These are phyloP conservation scores for Garcia nutans DNA, from an alignment of 345 rosid species.

Conservation along the genomic window DNA sequence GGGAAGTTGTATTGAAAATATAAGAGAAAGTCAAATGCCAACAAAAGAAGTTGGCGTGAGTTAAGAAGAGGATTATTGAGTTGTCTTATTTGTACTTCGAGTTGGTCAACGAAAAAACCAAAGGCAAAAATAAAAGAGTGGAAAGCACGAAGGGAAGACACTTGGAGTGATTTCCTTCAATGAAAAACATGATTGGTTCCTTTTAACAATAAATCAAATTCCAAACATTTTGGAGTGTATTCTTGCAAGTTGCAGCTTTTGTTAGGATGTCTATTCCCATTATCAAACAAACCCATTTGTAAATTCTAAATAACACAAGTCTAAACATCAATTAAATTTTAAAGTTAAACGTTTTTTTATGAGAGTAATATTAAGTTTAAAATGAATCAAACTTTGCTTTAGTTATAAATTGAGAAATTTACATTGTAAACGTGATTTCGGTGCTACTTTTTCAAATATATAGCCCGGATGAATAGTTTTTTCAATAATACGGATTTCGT, in stretches of 20 bases:
- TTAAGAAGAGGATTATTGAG: not conserved
- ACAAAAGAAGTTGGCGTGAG: not conserved
- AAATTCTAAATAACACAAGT: too few relatives aligned
- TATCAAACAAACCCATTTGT: not conserved
- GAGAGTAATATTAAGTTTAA: too few relatives aligned
- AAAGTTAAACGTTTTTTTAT: too few relatives aligned
- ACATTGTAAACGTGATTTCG: too few relatives aligned
- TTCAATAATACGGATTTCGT: too few relatives aligned
- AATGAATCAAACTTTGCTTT: too few relatives aligned
- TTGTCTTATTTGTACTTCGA: conserved; percentile 12
- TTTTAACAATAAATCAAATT: not conserved
- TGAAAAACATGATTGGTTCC: not conserved
- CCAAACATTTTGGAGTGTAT: not conserved
- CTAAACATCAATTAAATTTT: too few relatives aligned
- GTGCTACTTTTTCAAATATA: too few relatives aligned
- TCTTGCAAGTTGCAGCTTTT: not conserved
- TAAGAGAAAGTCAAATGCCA: not conserved
- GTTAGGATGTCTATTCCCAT: not conserved
- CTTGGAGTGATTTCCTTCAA: conserved; percentile 24
- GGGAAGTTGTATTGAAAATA: too few relatives aligned
- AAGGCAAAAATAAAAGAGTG: conserved; percentile 13
- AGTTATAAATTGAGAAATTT: too few relatives aligned
- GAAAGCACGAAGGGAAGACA: conserved; percentile 32
- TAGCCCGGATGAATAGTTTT: too few relatives aligned
- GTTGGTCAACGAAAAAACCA: conserved; percentile 10